A percentile compares a stretch with the other conserved stretches of the same genome.
phyloP scores from a whole-genome alignment of 768 basidiomycete genomes.

The Boletus reticulatus region DNA sequence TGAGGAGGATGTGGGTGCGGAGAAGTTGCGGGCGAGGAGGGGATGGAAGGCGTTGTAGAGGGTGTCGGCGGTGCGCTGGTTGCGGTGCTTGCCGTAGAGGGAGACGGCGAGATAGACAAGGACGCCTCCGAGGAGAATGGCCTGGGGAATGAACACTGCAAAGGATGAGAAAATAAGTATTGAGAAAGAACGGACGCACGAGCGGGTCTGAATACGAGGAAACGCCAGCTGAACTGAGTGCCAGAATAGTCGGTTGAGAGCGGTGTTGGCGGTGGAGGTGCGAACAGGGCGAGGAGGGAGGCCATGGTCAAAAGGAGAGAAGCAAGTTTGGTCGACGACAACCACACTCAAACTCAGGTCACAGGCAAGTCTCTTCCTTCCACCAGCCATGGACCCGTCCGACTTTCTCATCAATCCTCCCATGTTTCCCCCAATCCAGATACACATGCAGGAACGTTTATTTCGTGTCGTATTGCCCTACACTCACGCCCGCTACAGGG shows the following conservation, averaged over 20 bases:
- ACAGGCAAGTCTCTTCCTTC: slow-evolving; percentile 14
- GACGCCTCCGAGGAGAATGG: slow-evolving; percentile 49
- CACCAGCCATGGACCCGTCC: slow-evolving; percentile 26
- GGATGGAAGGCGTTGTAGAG: slow-evolving; percentile 64
- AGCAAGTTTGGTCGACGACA: slow-evolving; percentile 1
- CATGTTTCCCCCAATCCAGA: slow-evolving; percentile 24
- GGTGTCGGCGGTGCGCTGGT: slow-evolving; percentile 56
- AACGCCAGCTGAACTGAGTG: slow-evolving; percentile 67
- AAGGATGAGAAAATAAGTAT: background rate
- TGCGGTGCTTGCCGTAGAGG: slow-evolving; percentile 59
- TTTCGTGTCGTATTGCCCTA: background rate
- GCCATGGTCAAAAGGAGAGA: background rate
- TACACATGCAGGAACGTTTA: slow-evolving; percentile 32
- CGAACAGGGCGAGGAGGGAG: slow-evolving; percentile 18
- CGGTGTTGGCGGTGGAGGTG: slow-evolving; percentile 3
- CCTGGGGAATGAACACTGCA: slow-evolving; percentile 67
- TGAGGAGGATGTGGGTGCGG: slow-evolving; percentile 50
- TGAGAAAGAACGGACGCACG: slow-evolving; percentile 35
- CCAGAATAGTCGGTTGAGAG: slow-evolving; percentile 64
- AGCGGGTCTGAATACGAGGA: slow-evolving; percentile 80
- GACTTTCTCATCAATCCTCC: slow-evolving; percentile 12
- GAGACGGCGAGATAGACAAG: slow-evolving; percentile 56
- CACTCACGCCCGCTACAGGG: slow-evolving; percentile 14
- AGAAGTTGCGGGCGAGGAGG: slow-evolving; percentile 72
- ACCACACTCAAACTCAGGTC: slow-evolving; percentile 9